These are phyloP conservation scores for Hamiltosporidium magnivora DNA, from an alignment of 371 early-diverging fungal genomes.

Conservation along the genomic window DNA sequence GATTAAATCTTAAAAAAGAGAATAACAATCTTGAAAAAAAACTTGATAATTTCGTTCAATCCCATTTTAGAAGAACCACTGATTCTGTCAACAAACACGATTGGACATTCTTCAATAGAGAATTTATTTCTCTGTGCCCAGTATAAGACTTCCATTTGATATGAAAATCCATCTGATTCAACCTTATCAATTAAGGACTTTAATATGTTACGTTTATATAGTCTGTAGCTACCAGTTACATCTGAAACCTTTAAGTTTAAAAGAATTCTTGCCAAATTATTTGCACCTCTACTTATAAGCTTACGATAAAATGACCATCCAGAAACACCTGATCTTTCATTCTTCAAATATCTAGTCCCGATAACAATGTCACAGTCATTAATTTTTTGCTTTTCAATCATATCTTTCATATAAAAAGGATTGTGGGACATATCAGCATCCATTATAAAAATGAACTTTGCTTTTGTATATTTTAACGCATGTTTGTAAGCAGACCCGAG, in stretches of 20 bases:
- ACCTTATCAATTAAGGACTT: conserved; percentile 21
- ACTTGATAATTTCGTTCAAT: conserved; percentile 5
- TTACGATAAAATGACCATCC: conserved; percentile 53
- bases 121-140: conserved; percentile 16
- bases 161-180: conserved; percentile 42
- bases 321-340: conserved; percentile 27
- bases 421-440: conserved; percentile 56
- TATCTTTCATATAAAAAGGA: conserved; percentile 39
- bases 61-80: conserved; percentile 44
- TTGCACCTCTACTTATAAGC: conserved; percentile 48
- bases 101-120: conserved; percentile 48
- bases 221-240: conserved; percentile 49
- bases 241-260: conserved; percentile 36
- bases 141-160: conserved; percentile 54
- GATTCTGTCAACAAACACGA: conserved; percentile 48
- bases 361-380: conserved; percentile 39
- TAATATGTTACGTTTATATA: conserved; percentile 48
- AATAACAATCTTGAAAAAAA: neutral
- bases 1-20: neutral
- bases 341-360: conserved; percentile 41
- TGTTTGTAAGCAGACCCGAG: conserved; percentile 53
- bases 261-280: conserved; percentile 46
- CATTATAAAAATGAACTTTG: conserved; percentile 44
- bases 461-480: conserved; percentile 33
- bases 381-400: conserved; percentile 22